Conservation (phyloP, 2,329 filamentous ascomycete species). For the Coniella lustricola region DNA sequence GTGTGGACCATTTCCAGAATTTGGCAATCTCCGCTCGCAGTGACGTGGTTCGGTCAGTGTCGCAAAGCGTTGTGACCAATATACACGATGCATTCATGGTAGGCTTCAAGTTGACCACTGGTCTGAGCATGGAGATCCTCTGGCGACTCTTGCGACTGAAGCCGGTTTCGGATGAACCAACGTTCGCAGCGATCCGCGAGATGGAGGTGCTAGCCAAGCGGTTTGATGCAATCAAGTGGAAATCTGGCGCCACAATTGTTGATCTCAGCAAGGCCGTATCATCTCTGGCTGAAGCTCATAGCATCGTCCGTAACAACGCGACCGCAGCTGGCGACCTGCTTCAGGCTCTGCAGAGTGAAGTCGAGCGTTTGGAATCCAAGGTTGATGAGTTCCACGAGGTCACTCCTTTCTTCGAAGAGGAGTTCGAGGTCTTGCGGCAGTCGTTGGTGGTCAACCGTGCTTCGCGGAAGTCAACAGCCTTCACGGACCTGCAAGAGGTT, state of each 20-base stretch:
- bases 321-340: conserved; percentile 41
- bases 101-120: conserved; percentile 66
- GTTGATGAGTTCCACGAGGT: conserved; percentile 34
- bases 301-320: conserved; percentile 42
- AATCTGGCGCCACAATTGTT: conserved; percentile 40
- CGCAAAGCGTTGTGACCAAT: conserved; percentile 31
- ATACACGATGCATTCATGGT: conserved; percentile 55
- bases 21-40: conserved; percentile 23
- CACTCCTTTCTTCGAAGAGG: conserved; percentile 42
- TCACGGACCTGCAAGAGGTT: conserved; percentile 30
- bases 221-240: conserved; percentile 58
- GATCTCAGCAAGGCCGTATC: conserved; percentile 47
- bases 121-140: conserved; percentile 70
- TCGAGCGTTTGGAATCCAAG: conserved; percentile 42
- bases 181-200: conserved; percentile 39
- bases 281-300: conserved; percentile 50
- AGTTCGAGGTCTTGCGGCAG: conserved; percentile 54
- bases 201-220: conserved; percentile 50
- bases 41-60: conserved; percentile 29
- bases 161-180: conserved; percentile 40
- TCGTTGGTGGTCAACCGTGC: conserved; percentile 35
- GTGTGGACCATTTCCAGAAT: conserved; percentile 35
- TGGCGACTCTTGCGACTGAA: conserved; percentile 68
- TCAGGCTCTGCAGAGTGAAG: conserved; percentile 41
- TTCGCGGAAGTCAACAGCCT: conserved; percentile 20